phyloP scores from a whole-genome alignment of 106 monocot genomes.

The Ottelia alismoides region DNA sequence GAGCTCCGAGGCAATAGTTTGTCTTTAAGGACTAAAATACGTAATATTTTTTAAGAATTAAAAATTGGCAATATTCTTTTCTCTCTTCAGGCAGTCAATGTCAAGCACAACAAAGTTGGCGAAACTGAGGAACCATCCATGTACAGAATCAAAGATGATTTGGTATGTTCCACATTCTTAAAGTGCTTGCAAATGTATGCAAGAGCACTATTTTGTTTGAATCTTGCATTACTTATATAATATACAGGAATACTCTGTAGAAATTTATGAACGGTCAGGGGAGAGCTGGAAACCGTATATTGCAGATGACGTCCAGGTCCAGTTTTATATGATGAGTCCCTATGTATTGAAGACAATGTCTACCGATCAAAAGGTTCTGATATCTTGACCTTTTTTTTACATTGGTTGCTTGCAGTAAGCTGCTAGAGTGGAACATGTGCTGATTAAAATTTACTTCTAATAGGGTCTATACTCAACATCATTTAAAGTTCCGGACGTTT shows the following conservation, averaged over 20 bases:
- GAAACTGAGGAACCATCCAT: constrained; percentile 64
- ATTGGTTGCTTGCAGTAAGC: background rate
- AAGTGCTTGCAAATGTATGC: too few relatives aligned
- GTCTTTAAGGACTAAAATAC: too few relatives aligned
- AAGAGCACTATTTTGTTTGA: too few relatives aligned
- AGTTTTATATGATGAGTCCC: constrained; percentile 99
- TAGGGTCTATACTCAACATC: constrained; percentile 80
- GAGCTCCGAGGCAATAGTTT: too few relatives aligned
- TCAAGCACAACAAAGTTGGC: constrained; percentile 73
- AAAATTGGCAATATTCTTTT: background rate
- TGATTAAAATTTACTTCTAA: background rate
- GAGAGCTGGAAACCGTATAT: constrained; percentile 74
- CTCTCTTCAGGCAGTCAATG: constrained; percentile 63
- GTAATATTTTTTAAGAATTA: background rate
- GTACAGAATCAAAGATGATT: constrained; percentile 88
- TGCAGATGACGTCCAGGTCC: constrained; percentile 93
- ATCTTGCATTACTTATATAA: too few relatives aligned
- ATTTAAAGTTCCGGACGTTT: constrained; percentile 98
- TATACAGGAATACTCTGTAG: constrained; percentile 79
- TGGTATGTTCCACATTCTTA: constrained; percentile 31
- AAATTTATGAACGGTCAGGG: constrained; percentile 97
- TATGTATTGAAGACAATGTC: constrained; percentile 85
- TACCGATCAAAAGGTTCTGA: constrained; percentile 54
- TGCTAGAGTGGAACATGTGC: background rate
- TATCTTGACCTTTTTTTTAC: too few relatives aligned